These are phyloP conservation scores for Suillus sp. DNA, from an alignment of 768 basidiomycete species.

Conservation along the genomic window DNA sequence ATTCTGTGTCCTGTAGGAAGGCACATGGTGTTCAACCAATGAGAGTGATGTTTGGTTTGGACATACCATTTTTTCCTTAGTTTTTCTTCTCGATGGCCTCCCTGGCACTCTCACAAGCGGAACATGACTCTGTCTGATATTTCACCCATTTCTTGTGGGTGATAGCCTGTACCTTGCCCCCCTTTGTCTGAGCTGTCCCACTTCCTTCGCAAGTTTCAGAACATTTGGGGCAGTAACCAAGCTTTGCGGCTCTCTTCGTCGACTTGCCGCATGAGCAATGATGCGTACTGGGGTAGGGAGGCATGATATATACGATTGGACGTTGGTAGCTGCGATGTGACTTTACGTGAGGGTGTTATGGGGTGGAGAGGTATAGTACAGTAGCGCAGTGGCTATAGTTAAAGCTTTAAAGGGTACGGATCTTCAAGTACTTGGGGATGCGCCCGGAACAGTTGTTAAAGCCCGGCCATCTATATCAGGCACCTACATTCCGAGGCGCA, in stretches of 20 bases:
- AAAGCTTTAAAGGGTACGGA: too few relatives aligned
- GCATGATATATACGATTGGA: background rate
- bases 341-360: background rate
- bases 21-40: background rate
- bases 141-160: slow-evolving; percentile 1
- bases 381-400: too few relatives aligned
- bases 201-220: background rate
- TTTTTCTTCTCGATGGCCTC: background rate
- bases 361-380: too few relatives aligned
- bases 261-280: background rate
- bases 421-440: too few relatives aligned
- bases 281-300: background rate
- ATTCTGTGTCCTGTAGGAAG: background rate
- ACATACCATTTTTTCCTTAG: background rate
- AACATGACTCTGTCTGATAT: background rate
- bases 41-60: background rate
- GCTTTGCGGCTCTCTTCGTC: background rate
- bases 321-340: background rate
- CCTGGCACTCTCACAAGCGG: background rate
- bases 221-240: slow-evolving; percentile 3
- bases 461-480: too few relatives aligned
- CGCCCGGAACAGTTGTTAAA: too few relatives aligned
- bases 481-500: too few relatives aligned
- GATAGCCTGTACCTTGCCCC: background rate
- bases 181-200: background rate